phyloP scores from a whole-genome alignment of 2,329 filamentous ascomycete genomes.

The Didymella arachidicola region DNA sequence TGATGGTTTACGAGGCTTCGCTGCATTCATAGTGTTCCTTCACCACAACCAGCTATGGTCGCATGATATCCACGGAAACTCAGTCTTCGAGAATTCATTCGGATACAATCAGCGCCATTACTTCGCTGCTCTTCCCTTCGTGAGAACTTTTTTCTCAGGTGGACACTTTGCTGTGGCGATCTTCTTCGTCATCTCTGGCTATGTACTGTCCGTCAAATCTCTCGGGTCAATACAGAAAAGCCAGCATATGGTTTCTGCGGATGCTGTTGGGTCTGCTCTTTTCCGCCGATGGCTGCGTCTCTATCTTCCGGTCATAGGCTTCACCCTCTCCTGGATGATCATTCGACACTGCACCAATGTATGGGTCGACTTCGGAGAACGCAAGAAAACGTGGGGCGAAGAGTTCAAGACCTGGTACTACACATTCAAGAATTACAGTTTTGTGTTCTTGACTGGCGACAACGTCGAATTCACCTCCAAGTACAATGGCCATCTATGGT shows the following conservation, averaged over 20 bases:
- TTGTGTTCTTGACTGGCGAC: slow-evolving; percentile 65
- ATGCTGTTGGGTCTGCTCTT: slow-evolving; percentile 58
- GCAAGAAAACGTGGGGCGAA: slow-evolving; percentile 56
- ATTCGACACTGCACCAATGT: slow-evolving; percentile 57
- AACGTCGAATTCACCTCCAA: slow-evolving; percentile 62
- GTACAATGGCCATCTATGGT: slow-evolving; percentile 49
- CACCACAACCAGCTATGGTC: slow-evolving; percentile 62
- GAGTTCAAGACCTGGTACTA: slow-evolving; percentile 42
- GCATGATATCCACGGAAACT: slow-evolving; percentile 55
- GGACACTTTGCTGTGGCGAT: slow-evolving; percentile 61
- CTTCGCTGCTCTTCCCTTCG: slow-evolving; percentile 52
- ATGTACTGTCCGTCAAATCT: slow-evolving; percentile 60
- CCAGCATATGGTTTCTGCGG: slow-evolving; percentile 51
- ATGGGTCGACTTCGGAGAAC: slow-evolving; percentile 55
- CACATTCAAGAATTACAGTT: slow-evolving; percentile 70
- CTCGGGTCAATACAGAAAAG: slow-evolving; percentile 54
- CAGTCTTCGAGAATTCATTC: slow-evolving; percentile 52
- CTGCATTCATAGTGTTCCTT: slow-evolving; percentile 70
- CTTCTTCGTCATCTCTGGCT: slow-evolving; percentile 63
- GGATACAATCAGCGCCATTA: slow-evolving; percentile 44
- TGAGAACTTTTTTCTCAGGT: slow-evolving; percentile 58
- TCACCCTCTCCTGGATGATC: slow-evolving; percentile 63
- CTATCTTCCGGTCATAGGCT: slow-evolving; percentile 61
- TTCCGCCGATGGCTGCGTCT: slow-evolving; percentile 62
- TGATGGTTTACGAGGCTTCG: slow-evolving; percentile 72